Evolutionary conservation across 208 protist species (phyloP).

Genomic region (Trypanosoma caninum): DNA sequence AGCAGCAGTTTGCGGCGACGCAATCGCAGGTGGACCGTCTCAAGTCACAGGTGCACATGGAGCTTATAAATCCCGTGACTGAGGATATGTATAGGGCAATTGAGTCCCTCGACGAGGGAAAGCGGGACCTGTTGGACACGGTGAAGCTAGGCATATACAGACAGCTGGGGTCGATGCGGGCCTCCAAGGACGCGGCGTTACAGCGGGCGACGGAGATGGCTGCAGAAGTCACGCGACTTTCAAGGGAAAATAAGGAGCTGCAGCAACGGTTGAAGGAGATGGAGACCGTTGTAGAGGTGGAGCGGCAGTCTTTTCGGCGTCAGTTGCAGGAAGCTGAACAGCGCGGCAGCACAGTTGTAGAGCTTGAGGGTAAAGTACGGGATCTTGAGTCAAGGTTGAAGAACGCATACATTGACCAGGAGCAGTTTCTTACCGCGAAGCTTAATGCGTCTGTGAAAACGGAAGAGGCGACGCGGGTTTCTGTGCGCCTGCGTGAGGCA

Average conservation of each 20-base stretch:
- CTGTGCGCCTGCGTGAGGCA: conserved; percentile 70
- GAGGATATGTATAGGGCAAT: conserved; percentile 75
- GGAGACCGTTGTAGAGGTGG: conserved; percentile 34
- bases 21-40: conserved; percentile 83
- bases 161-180: conserved; percentile 60
- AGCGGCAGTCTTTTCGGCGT: conserved; percentile 30
- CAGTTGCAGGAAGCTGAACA: conserved; percentile 35
- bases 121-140: conserved; percentile 77
- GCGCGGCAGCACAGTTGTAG: conserved; percentile 39
- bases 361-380: conserved; percentile 61
- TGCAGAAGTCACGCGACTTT: conserved; percentile 33
- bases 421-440: conserved; percentile 79
- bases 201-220: conserved; percentile 60
- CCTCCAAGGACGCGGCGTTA: conserved; percentile 45
- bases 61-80: conserved; percentile 70
- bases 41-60: conserved; percentile 64
- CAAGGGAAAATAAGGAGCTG: conserved; percentile 51
- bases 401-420: conserved; percentile 62
- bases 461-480: conserved; percentile 74
- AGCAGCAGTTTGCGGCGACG: conserved; percentile 75
- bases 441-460: conserved; percentile 78
- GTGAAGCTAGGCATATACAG: conserved; percentile 83
- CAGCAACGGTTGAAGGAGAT: conserved; percentile 49
- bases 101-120: conserved; percentile 50
- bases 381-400: conserved; percentile 54